Evolutionary conservation across 2,329 filamentous ascomycete species (phyloP).

Genomic region (Trichoderma endophyticum): DNA sequence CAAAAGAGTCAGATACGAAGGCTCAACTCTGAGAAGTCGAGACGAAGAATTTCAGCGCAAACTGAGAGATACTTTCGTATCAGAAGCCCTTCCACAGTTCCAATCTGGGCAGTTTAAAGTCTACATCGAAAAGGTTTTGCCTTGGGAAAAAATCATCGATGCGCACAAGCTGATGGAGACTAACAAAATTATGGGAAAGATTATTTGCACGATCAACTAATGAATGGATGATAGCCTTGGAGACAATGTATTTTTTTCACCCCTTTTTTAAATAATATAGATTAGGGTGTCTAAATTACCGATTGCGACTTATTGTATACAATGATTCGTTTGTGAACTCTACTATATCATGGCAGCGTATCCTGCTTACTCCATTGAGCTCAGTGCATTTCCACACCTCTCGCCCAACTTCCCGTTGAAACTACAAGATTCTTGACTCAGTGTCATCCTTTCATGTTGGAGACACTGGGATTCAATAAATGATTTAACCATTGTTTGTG

Average conservation of each 20-base stretch:
- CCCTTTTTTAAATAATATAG: background rate
- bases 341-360: background rate
- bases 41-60: background rate
- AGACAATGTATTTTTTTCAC: background rate
- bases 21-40: background rate
- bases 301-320: background rate
- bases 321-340: background rate
- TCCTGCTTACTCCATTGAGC: background rate
- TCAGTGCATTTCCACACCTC: background rate
- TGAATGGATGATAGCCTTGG: background rate
- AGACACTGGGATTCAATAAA: background rate
- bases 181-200: background rate
- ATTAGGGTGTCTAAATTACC: background rate
- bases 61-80: background rate
- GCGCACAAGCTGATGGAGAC: background rate
- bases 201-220: background rate
- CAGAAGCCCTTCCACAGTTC: background rate
- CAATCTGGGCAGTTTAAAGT: background rate
- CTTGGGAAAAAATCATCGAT: background rate
- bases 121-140: background rate
- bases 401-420: background rate
- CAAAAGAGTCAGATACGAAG: background rate
- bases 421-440: background rate
- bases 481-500: background rate
- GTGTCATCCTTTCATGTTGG: background rate